Percentiles rank a stretch among this genome's conserved stretches.
Conservation (phyloP, 2,329 filamentous ascomycete species). For the Colletotrichum sojae region DNA sequence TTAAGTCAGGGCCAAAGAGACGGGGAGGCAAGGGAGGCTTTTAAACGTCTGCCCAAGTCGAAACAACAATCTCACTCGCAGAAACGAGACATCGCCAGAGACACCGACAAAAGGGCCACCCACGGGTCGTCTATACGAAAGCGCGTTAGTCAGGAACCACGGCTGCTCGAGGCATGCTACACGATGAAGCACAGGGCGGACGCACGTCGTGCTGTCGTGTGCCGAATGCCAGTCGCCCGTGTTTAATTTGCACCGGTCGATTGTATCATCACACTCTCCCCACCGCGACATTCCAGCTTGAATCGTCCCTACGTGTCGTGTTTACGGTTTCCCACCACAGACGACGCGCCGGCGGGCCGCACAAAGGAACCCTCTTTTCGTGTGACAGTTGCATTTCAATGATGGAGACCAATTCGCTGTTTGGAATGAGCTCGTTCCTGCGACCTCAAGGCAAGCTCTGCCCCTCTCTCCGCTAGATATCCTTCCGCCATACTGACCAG, state of each 20-base stretch:
- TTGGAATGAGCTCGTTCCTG: slow-evolving; percentile 26
- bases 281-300: slow-evolving; percentile 22
- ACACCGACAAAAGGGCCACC: slow-evolving; percentile 25
- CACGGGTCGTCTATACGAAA: not conserved
- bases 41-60: slow-evolving; percentile 23
- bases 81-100: slow-evolving; percentile 10
- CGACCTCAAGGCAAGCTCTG: not conserved
- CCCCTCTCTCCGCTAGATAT: not conserved
- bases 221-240: slow-evolving; percentile 27
- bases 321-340: slow-evolving; percentile 17
- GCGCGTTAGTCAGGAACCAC: slow-evolving; percentile 13
- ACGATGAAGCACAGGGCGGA: slow-evolving; percentile 15
- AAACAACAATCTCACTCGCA: slow-evolving; percentile 7
- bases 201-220: not conserved
- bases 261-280: slow-evolving; percentile 28
- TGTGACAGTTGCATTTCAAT: slow-evolving; percentile 26
- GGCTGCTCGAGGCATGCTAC: slow-evolving; percentile 16
- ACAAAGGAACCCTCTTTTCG: not conserved
- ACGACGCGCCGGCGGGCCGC: slow-evolving; percentile 16
- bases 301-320: slow-evolving; percentile 15
- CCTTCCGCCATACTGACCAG: not conserved
- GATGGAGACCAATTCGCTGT: slow-evolving; percentile 8
- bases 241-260: slow-evolving; percentile 30
- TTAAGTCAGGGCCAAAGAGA: slow-evolving; percentile 27
- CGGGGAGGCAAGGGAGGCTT: slow-evolving; percentile 33